A percentile compares a stretch with the other conserved stretches of the same genome.
These are phyloP conservation scores for Hemileccinum rubropunctum DNA, from an alignment of 768 basidiomycete species.

Conservation along the genomic window DNA sequence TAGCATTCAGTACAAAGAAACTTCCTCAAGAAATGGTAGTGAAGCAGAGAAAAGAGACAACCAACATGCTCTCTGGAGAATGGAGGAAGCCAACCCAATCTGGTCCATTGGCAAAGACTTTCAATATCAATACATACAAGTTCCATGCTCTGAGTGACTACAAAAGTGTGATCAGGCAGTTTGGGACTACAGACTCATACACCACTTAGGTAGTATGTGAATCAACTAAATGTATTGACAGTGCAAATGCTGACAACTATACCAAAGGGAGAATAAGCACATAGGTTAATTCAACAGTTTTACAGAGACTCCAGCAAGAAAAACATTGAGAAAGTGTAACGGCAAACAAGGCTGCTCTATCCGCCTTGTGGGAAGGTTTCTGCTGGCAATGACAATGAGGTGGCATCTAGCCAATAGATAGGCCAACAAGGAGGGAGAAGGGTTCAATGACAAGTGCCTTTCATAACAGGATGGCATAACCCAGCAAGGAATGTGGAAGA, in stretches of 20 bases:
- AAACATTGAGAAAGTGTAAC: neutral
- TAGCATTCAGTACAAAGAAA: neutral
- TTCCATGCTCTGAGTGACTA: conserved; percentile 26
- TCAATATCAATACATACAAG: conserved; percentile 30
- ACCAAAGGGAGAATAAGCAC: conserved; percentile 31
- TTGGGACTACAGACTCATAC: conserved; percentile 26
- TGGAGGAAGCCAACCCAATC: neutral
- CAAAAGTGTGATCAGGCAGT: conserved; percentile 14
- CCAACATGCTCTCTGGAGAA: neutral
- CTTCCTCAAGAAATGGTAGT: neutral
- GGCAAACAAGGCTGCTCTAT: no score
- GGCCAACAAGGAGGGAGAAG: no score
- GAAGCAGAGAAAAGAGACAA: neutral
- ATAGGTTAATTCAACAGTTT: conserved; percentile 28
- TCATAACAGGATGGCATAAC: no score
- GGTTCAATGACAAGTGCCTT: no score
- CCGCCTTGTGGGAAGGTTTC: no score
- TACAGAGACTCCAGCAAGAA: conserved; percentile 26
- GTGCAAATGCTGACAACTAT: neutral
- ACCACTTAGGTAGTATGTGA: conserved; percentile 26
- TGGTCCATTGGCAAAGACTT: conserved; percentile 2
- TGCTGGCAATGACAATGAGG: no score
- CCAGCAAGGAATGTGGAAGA: no score
- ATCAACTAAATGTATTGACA: conserved; percentile 3
- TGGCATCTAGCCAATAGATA: no score